Percentiles rank a stretch among this genome's conserved stretches.
These are phyloP conservation scores for Trichomonas tenax DNA, from an alignment of 208 protist genomes.

Conservation along the genomic window DNA sequence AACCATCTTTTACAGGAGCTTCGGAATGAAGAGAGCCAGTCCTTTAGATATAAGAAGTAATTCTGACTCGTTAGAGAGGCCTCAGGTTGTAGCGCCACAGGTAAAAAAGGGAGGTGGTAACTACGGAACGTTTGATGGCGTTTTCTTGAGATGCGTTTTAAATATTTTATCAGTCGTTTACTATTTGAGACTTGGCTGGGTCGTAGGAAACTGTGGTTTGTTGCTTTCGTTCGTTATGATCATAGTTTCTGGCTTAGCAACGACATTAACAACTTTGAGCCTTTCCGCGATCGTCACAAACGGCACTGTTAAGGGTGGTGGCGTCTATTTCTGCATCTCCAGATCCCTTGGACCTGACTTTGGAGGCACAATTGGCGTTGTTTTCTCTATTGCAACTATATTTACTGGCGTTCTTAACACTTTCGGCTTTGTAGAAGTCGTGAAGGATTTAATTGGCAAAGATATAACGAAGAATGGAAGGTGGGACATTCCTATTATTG, in stretches of 20 bases:
- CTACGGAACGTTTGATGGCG: background rate
- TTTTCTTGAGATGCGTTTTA: background rate
- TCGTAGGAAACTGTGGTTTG: background rate
- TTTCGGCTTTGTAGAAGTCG: background rate
- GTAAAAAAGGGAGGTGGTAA: background rate
- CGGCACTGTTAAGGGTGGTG: background rate
- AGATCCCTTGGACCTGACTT: background rate
- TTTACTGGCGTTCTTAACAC: background rate
- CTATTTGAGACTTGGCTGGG: background rate
- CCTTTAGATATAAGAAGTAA: background rate
- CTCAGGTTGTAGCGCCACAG: background rate
- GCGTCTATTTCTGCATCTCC: background rate
- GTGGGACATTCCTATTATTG: background rate
- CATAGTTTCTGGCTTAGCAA: background rate
- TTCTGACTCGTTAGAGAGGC: background rate
- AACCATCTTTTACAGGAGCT: background rate
- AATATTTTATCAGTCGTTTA: constrained; percentile 1
- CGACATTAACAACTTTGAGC: background rate
- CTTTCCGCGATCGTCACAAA: background rate
- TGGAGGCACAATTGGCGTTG: background rate
- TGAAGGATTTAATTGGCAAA: background rate
- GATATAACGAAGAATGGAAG: background rate
- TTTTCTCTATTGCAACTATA: constrained; percentile 1
- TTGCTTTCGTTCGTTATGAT: background rate
- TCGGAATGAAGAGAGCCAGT: background rate